Evolutionary conservation across 805 yeast genomes (phyloP).

Genomic region (Spathaspora boniae): DNA sequence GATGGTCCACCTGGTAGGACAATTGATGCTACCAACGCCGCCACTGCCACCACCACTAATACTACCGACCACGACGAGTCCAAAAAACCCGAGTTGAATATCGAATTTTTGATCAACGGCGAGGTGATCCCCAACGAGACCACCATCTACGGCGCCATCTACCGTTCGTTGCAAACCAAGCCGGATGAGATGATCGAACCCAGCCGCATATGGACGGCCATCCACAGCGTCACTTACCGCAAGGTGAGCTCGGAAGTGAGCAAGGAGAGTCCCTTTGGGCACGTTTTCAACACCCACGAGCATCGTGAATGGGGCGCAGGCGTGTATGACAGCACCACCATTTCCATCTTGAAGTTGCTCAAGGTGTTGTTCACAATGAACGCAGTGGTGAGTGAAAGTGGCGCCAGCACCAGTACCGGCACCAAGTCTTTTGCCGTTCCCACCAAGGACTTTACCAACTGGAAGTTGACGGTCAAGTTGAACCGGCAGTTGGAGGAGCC

Average conservation of each 20-base stretch:
- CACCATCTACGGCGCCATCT: conserved; percentile 74
- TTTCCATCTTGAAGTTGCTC: conserved; percentile 45
- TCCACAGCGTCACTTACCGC: conserved; percentile 31
- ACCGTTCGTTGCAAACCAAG: conserved; percentile 42
- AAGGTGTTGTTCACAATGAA: conserved; percentile 45
- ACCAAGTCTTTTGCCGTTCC: conserved; percentile 1
- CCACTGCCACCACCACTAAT: conserved; percentile 9
- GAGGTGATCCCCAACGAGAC: conserved; percentile 59
- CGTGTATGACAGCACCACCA: conserved; percentile 25
- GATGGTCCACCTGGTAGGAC: too few species aligned
- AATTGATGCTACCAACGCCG: conserved; percentile 9
- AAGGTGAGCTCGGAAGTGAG: conserved; percentile 8
- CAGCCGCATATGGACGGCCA: conserved; percentile 53
- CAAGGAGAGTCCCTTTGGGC: conserved; percentile 10
- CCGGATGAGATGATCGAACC: conserved; percentile 43
- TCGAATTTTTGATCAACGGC: conserved; percentile 59
- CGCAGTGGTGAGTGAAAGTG: conserved; percentile 16
- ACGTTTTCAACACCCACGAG: conserved; percentile 9
- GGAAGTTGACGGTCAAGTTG: conserved; percentile 81
- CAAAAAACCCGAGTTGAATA: conserved; percentile 14
- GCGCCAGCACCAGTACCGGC: neutral
- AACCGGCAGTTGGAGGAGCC: conserved; percentile 89
- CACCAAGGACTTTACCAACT: conserved; percentile 52
- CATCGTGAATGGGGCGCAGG: conserved; percentile 19
- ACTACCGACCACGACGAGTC: conserved; percentile 15